Conservation (phyloP, 345 rosid genomes). For the Brassica rapa region DNA sequence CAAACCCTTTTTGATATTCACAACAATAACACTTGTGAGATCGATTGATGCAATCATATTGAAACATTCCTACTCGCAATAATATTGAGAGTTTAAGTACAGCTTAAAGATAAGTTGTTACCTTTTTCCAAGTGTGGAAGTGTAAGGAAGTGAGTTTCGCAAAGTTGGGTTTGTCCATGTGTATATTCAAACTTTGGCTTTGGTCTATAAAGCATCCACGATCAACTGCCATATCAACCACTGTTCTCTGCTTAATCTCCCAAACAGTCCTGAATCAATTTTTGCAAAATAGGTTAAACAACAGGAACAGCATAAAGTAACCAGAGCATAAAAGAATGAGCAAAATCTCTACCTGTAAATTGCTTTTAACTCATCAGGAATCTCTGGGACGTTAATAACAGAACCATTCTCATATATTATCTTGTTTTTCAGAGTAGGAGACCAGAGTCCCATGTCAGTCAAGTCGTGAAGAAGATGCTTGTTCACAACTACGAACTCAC, state of each 20-base stretch:
- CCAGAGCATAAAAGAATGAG: neutral
- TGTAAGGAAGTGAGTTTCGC: conserved; percentile 82
- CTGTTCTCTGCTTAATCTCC: conserved; percentile 90
- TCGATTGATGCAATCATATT: neutral
- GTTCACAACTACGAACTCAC: conserved; percentile 94
- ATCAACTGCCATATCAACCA: conserved; percentile 91
- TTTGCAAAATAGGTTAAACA: neutral
- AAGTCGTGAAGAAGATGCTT: conserved; percentile 94
- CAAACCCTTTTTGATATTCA: conserved; percentile 54
- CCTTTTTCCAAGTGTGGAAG: conserved; percentile 88
- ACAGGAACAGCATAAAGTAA: neutral
- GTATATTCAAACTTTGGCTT: conserved; percentile 93
- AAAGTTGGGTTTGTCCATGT: conserved; percentile 86
- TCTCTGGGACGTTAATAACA: conserved; percentile 67
- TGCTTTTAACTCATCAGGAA: conserved; percentile 65
- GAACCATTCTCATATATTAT: conserved; percentile 78
- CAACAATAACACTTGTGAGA: neutral
- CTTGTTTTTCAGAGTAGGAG: conserved; percentile 77
- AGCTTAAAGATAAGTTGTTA: conserved; percentile 12
- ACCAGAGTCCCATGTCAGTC: conserved; percentile 90
- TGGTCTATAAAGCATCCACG: conserved; percentile 94
- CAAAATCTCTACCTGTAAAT: conserved; percentile 65
- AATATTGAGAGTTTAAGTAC: neutral
- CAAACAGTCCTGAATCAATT: conserved; percentile 71
- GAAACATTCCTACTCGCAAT: neutral